Evolutionary conservation across 371 early-diverging fungal genomes (phyloP).

Genomic region (Apophysomyces trapeziformis): DNA sequence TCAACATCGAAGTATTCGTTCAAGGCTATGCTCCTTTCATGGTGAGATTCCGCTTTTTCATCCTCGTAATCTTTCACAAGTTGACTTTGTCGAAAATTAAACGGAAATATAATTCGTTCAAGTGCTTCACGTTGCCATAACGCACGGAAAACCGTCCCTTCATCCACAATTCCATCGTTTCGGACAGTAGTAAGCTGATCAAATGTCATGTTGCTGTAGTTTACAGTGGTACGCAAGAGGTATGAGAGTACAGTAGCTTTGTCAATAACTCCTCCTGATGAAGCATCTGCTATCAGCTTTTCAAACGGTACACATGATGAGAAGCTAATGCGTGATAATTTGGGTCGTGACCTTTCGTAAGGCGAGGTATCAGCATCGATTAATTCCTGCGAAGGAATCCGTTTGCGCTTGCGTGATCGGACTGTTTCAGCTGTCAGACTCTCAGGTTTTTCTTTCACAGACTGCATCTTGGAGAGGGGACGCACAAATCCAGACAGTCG

Average conservation of each 20-base stretch:
- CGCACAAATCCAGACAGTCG: slow-evolving; percentile 48
- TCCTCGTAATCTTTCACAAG: not conserved
- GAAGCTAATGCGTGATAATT: slow-evolving; percentile 34
- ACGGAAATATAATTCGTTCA: slow-evolving; percentile 43
- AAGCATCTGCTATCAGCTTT: slow-evolving; percentile 39
- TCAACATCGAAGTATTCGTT: slow-evolving; percentile 55
- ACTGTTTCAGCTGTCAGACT: slow-evolving; percentile 27
- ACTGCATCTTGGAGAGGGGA: slow-evolving; percentile 1
- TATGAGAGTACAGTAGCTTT: slow-evolving; percentile 51
- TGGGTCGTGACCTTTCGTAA: not conserved
- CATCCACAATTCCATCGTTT: slow-evolving; percentile 52
- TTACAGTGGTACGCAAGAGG: slow-evolving; percentile 43
- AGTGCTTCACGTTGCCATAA: slow-evolving; percentile 54
- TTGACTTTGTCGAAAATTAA: slow-evolving; percentile 16
- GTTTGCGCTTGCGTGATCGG: slow-evolving; percentile 40
- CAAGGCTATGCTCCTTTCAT: slow-evolving; percentile 36
- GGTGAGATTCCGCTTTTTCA: not conserved
- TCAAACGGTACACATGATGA: slow-evolving; percentile 49
- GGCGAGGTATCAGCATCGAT: not conserved
- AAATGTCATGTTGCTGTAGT: slow-evolving; percentile 57
- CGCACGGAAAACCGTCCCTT: slow-evolving; percentile 52
- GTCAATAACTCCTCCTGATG: slow-evolving; percentile 52
- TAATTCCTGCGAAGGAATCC: slow-evolving; percentile 46
- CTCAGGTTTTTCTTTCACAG: not conserved
- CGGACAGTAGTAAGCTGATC: slow-evolving; percentile 49